Conservation (phyloP, 805 yeast genomes). For the Candida taoyuanica region DNA sequence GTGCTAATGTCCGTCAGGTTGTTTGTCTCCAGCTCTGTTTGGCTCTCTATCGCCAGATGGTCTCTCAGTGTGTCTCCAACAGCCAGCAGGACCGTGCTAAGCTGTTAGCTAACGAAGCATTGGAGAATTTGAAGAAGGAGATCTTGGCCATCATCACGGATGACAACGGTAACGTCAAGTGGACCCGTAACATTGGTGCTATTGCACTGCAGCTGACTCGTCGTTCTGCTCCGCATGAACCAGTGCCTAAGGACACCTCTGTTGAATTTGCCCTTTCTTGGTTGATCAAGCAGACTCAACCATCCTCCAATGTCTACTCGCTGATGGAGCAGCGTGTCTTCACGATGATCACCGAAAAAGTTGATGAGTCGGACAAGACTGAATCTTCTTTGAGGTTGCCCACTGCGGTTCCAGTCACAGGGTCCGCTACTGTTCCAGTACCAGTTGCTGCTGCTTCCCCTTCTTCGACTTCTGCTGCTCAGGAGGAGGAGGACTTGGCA, state of each 20-base stretch:
- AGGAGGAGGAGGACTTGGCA: slow-evolving; percentile 43
- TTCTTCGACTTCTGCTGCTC: slow-evolving; percentile 12
- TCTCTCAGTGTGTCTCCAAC: slow-evolving; percentile 27
- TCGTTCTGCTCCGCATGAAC: slow-evolving; percentile 29
- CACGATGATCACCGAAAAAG: slow-evolving; percentile 39
- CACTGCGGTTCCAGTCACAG: slow-evolving; percentile 10
- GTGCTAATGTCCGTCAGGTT: slow-evolving; percentile 83
- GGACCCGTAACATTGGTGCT: slow-evolving; percentile 79
- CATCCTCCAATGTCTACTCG: slow-evolving; percentile 69
- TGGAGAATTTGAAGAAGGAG: slow-evolving; percentile 55
- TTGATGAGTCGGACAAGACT: slow-evolving; percentile 27
- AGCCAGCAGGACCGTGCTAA: slow-evolving; percentile 23
- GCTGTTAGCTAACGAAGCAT: slow-evolving; percentile 35
- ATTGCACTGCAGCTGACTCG: slow-evolving; percentile 65
- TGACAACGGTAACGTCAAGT: slow-evolving; percentile 80
- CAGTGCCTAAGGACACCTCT: slow-evolving; percentile 15
- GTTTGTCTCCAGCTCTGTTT: slow-evolving; percentile 75
- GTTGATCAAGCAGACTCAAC: slow-evolving; percentile 84
- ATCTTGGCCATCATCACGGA: slow-evolving; percentile 77
- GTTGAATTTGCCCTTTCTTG: slow-evolving; percentile 64
- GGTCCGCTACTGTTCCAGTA: slow-evolving; percentile 11
- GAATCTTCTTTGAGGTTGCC: slow-evolving; percentile 10
- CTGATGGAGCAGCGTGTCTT: slow-evolving; percentile 66
- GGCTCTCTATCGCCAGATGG: slow-evolving; percentile 67
- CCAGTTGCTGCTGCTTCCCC: slow-evolving; percentile 13